A percentile compares a stretch with the other conserved stretches of the same genome.
phyloP scores from a whole-genome alignment of 495 filamentous ascomycete genomes.

The Daldinia vernicosa region DNA sequence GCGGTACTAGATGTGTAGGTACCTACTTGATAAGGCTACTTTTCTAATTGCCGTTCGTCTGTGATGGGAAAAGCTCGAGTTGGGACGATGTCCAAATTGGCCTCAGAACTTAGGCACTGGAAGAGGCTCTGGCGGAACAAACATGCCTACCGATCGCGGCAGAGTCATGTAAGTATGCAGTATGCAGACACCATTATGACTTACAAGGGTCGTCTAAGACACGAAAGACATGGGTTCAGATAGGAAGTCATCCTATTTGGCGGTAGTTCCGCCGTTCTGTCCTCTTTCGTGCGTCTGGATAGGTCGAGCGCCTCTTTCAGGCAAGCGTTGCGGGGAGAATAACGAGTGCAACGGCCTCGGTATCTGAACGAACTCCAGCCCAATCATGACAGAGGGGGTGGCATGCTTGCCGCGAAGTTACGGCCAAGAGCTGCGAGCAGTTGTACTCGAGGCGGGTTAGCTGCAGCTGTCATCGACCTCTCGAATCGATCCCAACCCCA shows the following conservation, averaged over 20 bases:
- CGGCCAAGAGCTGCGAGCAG: slow-evolving; percentile 45
- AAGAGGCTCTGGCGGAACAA: slow-evolving; percentile 41
- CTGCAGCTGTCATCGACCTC: slow-evolving; percentile 42
- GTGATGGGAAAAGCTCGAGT: slow-evolving; percentile 24
- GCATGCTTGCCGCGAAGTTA: slow-evolving; percentile 40
- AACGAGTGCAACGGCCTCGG: slow-evolving; percentile 42
- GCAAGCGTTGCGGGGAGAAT: slow-evolving; percentile 43
- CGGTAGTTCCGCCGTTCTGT: slow-evolving; percentile 32
- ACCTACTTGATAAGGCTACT: slow-evolving; percentile 38
- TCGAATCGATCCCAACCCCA: slow-evolving; percentile 31
- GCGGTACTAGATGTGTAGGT: background rate
- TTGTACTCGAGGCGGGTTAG: slow-evolving; percentile 39
- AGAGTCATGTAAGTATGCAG: slow-evolving; percentile 41
- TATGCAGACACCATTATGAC: slow-evolving; percentile 44
- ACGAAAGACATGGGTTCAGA: slow-evolving; percentile 30
- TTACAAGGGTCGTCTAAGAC: slow-evolving; percentile 43
- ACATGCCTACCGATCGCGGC: slow-evolving; percentile 41
- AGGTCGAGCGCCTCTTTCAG: slow-evolving; percentile 45
- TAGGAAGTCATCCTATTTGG: slow-evolving; percentile 45
- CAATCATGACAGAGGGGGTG: slow-evolving; percentile 32
- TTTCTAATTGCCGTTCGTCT: slow-evolving; percentile 32
- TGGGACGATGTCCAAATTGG: slow-evolving; percentile 36
- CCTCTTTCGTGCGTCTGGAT: slow-evolving; percentile 35
- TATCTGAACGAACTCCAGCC: slow-evolving; percentile 41
- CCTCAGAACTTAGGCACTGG: slow-evolving; percentile 34